These are phyloP conservation scores for Moesziomyces antarcticus DNA, from an alignment of 1,284 basidiomycete species.

Conservation along the genomic window DNA sequence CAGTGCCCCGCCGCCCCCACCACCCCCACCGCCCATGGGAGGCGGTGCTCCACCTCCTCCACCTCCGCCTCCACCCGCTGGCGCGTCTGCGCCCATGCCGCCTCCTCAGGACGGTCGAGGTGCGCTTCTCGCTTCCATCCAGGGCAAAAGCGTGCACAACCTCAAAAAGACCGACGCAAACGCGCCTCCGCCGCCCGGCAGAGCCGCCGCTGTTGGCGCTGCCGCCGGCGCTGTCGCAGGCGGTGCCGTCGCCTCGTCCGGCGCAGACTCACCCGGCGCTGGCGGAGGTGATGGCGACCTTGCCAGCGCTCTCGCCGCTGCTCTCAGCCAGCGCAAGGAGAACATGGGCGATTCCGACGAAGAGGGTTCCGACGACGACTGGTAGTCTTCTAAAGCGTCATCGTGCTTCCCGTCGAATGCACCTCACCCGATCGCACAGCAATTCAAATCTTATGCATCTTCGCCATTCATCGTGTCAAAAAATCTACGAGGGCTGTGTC, in stretches of 20 bases:
- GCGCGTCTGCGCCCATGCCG: slow-evolving; percentile 29
- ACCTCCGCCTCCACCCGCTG: slow-evolving; percentile 40
- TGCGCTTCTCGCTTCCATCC: slow-evolving; percentile 77
- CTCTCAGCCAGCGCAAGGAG: slow-evolving; percentile 82
- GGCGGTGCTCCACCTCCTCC: slow-evolving; percentile 28
- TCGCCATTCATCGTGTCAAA: neutral
- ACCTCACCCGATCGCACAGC: too few species aligned
- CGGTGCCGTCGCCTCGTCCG: slow-evolving; percentile 22
- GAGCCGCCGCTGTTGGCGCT: slow-evolving; percentile 25
- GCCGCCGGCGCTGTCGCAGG: slow-evolving; percentile 32
- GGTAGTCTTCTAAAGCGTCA: slow-evolving; percentile 29
- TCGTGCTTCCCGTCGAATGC: too few species aligned
- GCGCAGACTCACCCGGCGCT: slow-evolving; percentile 21
- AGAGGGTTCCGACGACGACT: slow-evolving; percentile 75
- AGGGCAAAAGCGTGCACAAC: slow-evolving; percentile 77
- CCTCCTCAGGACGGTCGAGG: slow-evolving; percentile 68
- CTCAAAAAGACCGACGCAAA: slow-evolving; percentile 75
- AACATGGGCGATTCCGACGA: slow-evolving; percentile 90
- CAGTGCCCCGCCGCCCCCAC: slow-evolving; percentile 52
- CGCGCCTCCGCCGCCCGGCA: slow-evolving; percentile 25
- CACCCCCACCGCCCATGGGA: slow-evolving; percentile 48
- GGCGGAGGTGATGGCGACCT: slow-evolving; percentile 72
- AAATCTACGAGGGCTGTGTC: neutral
- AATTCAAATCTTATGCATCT: neutral
- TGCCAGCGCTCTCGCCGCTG: slow-evolving; percentile 76